Evolutionary conservation across 768 basidiomycete genomes (phyloP).

Genomic region (Punctularia strigosozonata): DNA sequence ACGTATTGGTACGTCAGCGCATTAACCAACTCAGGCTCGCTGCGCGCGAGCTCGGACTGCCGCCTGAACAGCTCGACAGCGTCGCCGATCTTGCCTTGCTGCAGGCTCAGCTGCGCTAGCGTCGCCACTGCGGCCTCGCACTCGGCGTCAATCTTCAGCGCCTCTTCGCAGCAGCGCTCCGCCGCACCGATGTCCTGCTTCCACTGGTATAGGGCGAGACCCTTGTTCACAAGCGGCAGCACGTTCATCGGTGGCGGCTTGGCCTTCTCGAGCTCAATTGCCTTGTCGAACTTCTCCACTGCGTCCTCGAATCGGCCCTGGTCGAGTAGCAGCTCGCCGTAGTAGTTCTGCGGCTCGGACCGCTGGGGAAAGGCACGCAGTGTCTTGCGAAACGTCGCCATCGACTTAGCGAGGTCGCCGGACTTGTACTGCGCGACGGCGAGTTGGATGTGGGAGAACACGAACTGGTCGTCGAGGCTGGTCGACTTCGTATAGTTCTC

Average conservation of each 20-base stretch:
- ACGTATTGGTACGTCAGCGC: slow-evolving; percentile 74
- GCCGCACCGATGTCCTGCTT: slow-evolving; percentile 80
- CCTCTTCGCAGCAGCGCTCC: slow-evolving; percentile 79
- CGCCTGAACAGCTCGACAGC: slow-evolving; percentile 81
- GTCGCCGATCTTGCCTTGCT: slow-evolving; percentile 79
- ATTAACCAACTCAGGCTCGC: slow-evolving; percentile 76
- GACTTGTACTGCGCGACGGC: slow-evolving; percentile 96
- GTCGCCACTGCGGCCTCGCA: slow-evolving; percentile 97
- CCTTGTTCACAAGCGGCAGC: slow-evolving; percentile 92
- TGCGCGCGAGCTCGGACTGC: slow-evolving; percentile 79
- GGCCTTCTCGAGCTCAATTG: slow-evolving; percentile 75
- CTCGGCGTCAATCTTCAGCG: slow-evolving; percentile 77
- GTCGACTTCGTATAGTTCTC: slow-evolving; percentile 87
- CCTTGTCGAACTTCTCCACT: slow-evolving; percentile 85
- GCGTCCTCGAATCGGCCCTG: slow-evolving; percentile 82
- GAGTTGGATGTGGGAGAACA: slow-evolving; percentile 95
- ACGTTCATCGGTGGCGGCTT: slow-evolving; percentile 72
- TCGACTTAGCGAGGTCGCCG: slow-evolving; percentile 63
- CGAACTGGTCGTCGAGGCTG: slow-evolving; percentile 77
- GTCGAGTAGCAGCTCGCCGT: slow-evolving; percentile 90
- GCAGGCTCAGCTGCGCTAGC: slow-evolving; percentile 83
- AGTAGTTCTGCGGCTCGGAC: slow-evolving; percentile 91
- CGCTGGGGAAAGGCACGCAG: slow-evolving; percentile 75
- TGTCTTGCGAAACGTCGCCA: slow-evolving; percentile 84
- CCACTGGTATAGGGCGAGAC: slow-evolving; percentile 94